These are phyloP conservation scores for Lecanicillium sp. DNA, from an alignment of 2,329 filamentous ascomycete species.

Conservation along the genomic window DNA sequence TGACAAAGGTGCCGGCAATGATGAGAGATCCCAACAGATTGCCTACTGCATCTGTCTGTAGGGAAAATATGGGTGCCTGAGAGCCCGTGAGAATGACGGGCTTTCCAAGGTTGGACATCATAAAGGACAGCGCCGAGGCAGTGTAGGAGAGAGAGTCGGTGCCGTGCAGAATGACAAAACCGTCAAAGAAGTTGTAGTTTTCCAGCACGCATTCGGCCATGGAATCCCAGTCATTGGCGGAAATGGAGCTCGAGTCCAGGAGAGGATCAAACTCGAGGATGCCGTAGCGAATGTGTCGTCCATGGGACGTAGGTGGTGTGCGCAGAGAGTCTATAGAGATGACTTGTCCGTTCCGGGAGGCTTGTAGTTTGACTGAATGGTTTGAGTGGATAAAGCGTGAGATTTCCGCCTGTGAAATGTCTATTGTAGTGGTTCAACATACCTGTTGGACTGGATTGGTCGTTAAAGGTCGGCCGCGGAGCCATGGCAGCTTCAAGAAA, in stretches of 20 bases:
- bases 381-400: conserved; percentile 6
- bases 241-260: conserved; percentile 85
- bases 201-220: conserved; percentile 71
- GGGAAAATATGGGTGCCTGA: conserved; percentile 78
- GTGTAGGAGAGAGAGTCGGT: conserved; percentile 88
- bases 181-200: conserved; percentile 85
- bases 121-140: conserved; percentile 83
- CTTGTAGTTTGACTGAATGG: conserved; percentile 37
- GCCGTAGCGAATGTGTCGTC: conserved; percentile 72
- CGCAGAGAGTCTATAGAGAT: conserved; percentile 58
- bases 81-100: conserved; percentile 80
- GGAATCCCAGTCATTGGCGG: conserved; percentile 75
- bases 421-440: no score
- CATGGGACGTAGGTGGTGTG: conserved; percentile 73
- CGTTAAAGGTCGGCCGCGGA: conserved; percentile 78
- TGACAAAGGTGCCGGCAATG: conserved; percentile 84
- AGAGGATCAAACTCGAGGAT: conserved; percentile 78
- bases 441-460: conserved; percentile 33
- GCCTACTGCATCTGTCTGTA: conserved; percentile 86
- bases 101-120: conserved; percentile 85
- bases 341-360: conserved; percentile 39
- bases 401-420: no score
- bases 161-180: conserved; percentile 84
- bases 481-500: conserved; percentile 80
- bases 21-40: conserved; percentile 84